Evolutionary conservation across 2,329 filamentous ascomycete genomes (phyloP), one percentile per base, ranked within the genome.

Genomic region (Pyrenophora tritici-repentis): DNA sequence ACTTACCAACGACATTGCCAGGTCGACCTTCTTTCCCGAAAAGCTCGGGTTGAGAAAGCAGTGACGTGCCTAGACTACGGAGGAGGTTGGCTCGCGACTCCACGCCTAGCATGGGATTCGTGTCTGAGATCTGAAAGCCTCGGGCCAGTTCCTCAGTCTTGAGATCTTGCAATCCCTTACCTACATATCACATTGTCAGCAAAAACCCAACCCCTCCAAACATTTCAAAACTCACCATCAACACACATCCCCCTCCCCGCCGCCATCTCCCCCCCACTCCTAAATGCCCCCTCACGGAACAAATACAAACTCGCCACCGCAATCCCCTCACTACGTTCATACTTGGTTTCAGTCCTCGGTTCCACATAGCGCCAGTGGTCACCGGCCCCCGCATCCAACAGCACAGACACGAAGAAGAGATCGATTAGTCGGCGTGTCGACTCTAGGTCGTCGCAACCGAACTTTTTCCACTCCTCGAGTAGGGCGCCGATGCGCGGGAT

Each of bases 341-440:
- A 97, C 33, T 87, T 73, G 51, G 85, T 86, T 40, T 89, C 89
- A 58, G 90, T 92, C 64, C 94, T 90, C 50, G 86, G 86, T 67
- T 91, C 94, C 76, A 89, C 91, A 76, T 96, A 97, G 55, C 85
- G 87, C 93, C 93, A 97, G 60, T 84, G 81, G 2, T 86, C 92
- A 31, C 93, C 93, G 1, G 93, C 91, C 18, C 93, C 93, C 4
- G 93, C 90, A 70, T 94, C 90, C 2, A 94, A 79, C 38, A 94
- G 76, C 4, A 94, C 90, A 43, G 89, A 92, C 55, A 94, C 78
- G 39, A 91, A 78, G 75, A 91, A 91, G 18, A 92, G 79, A 63
- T 92, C 89, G 50, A 93, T 82, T 53, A 92, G 75, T 53, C 89
- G 82, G 48, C 89, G 85, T 52, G 87, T 89, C 52, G 85, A 82